phyloP scores from a whole-genome alignment of 176 grass and related monocot genomes.

The Bonia amplexicaulis region DNA sequence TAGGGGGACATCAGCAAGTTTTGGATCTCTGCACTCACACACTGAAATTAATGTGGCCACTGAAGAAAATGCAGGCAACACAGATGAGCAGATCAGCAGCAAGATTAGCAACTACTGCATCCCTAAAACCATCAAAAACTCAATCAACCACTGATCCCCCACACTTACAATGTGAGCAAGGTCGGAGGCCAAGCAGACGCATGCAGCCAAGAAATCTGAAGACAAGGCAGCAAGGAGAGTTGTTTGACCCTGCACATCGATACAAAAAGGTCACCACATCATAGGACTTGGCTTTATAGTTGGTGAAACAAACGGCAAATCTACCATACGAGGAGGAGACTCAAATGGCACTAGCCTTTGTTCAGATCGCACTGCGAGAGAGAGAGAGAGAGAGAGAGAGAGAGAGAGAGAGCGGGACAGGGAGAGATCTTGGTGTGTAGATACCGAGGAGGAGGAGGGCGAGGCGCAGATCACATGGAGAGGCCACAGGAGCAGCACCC shows the following conservation, averaged over 20 bases:
- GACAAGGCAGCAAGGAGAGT: not conserved
- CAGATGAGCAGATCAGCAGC: not conserved
- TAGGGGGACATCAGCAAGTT: not conserved
- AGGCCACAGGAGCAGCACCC: constrained; percentile 22
- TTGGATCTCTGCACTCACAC: constrained; percentile 4
- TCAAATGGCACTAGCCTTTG: not conserved
- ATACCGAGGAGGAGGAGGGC: constrained; percentile 25
- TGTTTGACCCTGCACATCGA: constrained; percentile 33
- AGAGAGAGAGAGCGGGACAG: constrained; percentile 1
- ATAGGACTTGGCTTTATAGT: constrained; percentile 25
- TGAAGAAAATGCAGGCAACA: not conserved
- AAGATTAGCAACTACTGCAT: constrained; percentile 8
- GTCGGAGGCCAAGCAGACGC: not conserved
- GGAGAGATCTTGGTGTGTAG: constrained; percentile 33
- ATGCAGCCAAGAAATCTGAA: not conserved
- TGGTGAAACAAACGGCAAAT: not conserved
- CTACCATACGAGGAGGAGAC: constrained; percentile 12
- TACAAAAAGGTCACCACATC: constrained; percentile 24
- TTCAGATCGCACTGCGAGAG: constrained; percentile 4
- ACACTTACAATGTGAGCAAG: constrained; percentile 29
- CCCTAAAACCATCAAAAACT: not conserved
- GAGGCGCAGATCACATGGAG: constrained; percentile 43
- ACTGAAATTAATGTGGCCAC: not conserved
- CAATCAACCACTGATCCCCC: not conserved
- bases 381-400: constrained; percentile 21